Evolutionary conservation across 352 stramenopile genomes (phyloP), one percentile per base, ranked within the genome.

Genomic region (Phytophthora tentaculata): DNA sequence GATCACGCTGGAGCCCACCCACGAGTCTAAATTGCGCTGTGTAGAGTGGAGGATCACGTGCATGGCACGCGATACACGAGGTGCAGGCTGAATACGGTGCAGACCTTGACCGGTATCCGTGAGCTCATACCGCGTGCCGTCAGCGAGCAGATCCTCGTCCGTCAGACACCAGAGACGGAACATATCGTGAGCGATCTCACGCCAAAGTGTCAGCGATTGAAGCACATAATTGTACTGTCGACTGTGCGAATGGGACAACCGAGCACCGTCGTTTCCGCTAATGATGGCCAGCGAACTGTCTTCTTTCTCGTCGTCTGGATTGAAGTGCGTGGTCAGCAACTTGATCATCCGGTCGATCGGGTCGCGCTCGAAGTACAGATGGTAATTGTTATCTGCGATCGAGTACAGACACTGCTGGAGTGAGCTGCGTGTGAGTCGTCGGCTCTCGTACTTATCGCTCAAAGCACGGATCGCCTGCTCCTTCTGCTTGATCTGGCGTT

Each of bases 381-480:
- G 98, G 51, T 96, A 98, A 71, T 98, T 97, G 80, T 99, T 99
- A 78, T 99, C 96, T 23, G 92, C 92, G 64, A 99, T 98, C 47
- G 89, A 98, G 75, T 98, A 98, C 10, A 99, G 83, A 67, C 96
- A 98, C 57, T 97, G 89, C 74, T 98, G 89, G 53, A 99, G 97
- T 22, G 86, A 83, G 43, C 98, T 95, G 23, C 76, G 74, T 41
- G 75, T 77, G 56, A 92, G 73, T 20, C 72, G 61, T 39, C 54
- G 66, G 54, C 64, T 83, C 16, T 79, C 67, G 65, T 93, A 96
- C 52, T 88, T 86, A 28, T 84, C 69, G 58, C 90, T 97, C 70
- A 99, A 86, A 50, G 83, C 73, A 45, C 83, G 79, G 54, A 98
- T 96, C 0, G 96, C 94, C 24, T 79, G 76, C 64, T 99, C 94